A percentile compares a stretch with the other conserved stretches of the same genome.
Conservation (phyloP, 495 filamentous ascomycete genomes). For the Trichoderma gamsii region DNA sequence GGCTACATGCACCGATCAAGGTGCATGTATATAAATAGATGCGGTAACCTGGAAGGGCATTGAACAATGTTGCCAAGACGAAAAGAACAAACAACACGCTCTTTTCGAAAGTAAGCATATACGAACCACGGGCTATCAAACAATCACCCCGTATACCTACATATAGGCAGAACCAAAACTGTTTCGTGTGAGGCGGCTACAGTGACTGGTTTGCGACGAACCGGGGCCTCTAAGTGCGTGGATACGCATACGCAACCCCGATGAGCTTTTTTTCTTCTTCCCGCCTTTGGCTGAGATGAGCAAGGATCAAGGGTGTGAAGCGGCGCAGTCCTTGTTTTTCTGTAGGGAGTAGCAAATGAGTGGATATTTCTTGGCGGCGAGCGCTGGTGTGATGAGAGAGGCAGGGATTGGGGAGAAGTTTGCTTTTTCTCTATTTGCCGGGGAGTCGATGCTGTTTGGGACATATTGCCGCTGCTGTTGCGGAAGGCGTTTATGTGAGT, state of each 20-base stretch:
- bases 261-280: background rate
- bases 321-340: background rate
- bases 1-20: background rate
- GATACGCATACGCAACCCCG: background rate
- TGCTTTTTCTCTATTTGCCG: background rate
- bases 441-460: background rate
- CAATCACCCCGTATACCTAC: no score
- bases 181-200: no score
- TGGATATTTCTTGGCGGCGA: background rate
- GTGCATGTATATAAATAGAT: no score
- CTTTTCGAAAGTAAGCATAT: no score
- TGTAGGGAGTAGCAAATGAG: background rate
- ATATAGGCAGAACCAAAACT: no score
- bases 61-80: no score
- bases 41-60: no score
- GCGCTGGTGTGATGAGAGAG: conserved; percentile 3
- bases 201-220: no score
- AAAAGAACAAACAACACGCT: no score
- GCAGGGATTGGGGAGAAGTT: background rate
- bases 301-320: background rate
- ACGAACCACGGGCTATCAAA: no score
- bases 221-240: no score
- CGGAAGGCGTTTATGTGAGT: background rate
- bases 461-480: background rate
- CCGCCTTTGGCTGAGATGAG: background rate